Conservation (phyloP, 129 eudicot species). For the Arctium minus region DNA sequence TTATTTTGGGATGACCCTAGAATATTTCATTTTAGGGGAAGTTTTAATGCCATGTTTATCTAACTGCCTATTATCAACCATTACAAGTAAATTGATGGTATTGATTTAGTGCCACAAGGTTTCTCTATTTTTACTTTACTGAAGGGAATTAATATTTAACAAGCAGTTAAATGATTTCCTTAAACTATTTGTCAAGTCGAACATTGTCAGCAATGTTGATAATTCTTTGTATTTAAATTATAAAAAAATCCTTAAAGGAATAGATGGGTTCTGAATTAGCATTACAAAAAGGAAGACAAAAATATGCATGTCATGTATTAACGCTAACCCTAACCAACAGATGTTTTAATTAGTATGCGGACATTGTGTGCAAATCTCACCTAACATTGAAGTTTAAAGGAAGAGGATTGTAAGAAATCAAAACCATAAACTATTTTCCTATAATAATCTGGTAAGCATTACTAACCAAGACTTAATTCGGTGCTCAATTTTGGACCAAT, state of each 20-base stretch:
- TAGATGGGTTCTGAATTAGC: background rate
- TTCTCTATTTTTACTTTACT: background rate
- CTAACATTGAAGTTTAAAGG: background rate
- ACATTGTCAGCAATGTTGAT: background rate
- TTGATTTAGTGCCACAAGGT: background rate
- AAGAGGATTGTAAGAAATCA: background rate
- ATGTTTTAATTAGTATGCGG: background rate
- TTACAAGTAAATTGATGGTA: background rate
- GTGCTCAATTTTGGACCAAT: conserved; percentile 59
- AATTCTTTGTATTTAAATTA: background rate
- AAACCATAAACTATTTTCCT: background rate
- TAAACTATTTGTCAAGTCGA: background rate
- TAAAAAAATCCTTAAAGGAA: background rate
- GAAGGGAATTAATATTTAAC: background rate
- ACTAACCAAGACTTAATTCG: conserved; percentile 81
- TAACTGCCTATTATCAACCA: background rate
- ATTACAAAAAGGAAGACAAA: background rate
- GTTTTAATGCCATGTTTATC: background rate
- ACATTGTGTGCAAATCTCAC: background rate
- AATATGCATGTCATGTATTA: background rate
- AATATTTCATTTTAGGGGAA: background rate
- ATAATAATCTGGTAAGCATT: conserved; percentile 12
- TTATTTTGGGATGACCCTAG: background rate
- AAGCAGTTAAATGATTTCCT: background rate
- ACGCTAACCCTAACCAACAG: background rate